A percentile compares a stretch with the other conserved stretches of the same genome.
Conservation (phyloP, 192 early-diverging fungal genomes). For the Rhizoclosmatium sp. region DNA sequence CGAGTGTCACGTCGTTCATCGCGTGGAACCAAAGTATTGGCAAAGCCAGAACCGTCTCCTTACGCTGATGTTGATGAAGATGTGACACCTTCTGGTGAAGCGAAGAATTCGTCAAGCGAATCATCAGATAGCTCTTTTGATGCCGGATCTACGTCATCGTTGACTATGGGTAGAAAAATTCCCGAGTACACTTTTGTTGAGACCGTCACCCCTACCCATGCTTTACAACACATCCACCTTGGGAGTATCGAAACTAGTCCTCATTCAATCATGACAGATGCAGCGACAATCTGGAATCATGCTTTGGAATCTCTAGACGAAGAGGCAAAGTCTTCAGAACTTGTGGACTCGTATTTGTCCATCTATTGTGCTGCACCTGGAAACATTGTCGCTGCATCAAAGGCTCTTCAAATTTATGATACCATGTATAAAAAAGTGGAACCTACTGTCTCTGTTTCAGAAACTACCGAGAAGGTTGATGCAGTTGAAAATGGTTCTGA, state of each 20-base stretch:
- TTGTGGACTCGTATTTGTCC: constrained; percentile 24
- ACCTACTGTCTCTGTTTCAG: background rate
- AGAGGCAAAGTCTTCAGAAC: background rate
- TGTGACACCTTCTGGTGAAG: background rate
- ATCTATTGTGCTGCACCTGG: constrained; percentile 19
- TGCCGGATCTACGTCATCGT: background rate
- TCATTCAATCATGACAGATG: constrained; percentile 10
- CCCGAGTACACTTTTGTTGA: constrained; percentile 10
- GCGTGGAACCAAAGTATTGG: background rate
- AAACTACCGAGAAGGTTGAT: background rate
- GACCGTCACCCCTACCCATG: background rate
- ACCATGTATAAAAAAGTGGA: background rate
- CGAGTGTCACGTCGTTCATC: background rate
- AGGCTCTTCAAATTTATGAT: constrained; percentile 29
- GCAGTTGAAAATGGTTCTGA: background rate
- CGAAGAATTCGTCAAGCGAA: background rate
- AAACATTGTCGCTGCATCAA: constrained; percentile 19
- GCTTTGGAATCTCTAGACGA: background rate
- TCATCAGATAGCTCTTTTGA: background rate
- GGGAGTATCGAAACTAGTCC: background rate
- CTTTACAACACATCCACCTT: constrained; percentile 13
- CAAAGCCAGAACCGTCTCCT: background rate
- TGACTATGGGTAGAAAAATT: background rate
- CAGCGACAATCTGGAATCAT: background rate
- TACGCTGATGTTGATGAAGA: background rate